Percentiles rank a stretch among this genome's conserved stretches.
phyloP scores from a whole-genome alignment of 208 protist species.

The Vickermania spadyakhi region DNA sequence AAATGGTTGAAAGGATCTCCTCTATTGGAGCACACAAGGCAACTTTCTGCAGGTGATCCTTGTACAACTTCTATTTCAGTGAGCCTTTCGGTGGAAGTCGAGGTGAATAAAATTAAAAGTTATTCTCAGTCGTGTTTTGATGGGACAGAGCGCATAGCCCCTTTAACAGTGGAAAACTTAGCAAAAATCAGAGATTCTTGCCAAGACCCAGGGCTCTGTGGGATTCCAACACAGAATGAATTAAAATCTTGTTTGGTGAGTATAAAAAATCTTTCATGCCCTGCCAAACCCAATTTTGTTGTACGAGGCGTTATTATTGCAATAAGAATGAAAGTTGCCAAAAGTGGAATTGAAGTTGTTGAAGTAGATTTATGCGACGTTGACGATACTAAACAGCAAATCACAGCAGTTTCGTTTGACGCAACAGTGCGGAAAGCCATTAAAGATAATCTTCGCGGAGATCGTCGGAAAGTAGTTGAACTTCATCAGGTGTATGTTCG shows the following conservation, averaged over 20 bases:
- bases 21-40: background rate
- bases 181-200: background rate
- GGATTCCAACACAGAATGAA: too few species aligned
- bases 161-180: constrained; percentile 15
- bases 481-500: constrained; percentile 55
- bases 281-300: constrained; percentile 42
- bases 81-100: constrained; percentile 2
- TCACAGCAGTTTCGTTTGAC: constrained; percentile 77
- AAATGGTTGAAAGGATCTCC: constrained; percentile 12
- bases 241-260: too few species aligned
- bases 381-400: constrained; percentile 34
- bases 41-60: background rate
- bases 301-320: constrained; percentile 57
- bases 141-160: constrained; percentile 6
- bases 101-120: background rate
- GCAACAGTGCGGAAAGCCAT: constrained; percentile 50
- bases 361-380: constrained; percentile 72
- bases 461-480: constrained; percentile 68
- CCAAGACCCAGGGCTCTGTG: too few species aligned
- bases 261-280: constrained; percentile 53
- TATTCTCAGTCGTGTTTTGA: background rate
- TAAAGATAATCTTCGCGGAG: constrained; percentile 46
- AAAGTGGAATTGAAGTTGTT: constrained; percentile 39
- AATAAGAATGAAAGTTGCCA: constrained; percentile 55
- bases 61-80: background rate